Percentiles rank a stretch among this genome's conserved stretches.
Conservation (phyloP, 1,284 basidiomycete genomes). For the Amylostereum areolatum region DNA sequence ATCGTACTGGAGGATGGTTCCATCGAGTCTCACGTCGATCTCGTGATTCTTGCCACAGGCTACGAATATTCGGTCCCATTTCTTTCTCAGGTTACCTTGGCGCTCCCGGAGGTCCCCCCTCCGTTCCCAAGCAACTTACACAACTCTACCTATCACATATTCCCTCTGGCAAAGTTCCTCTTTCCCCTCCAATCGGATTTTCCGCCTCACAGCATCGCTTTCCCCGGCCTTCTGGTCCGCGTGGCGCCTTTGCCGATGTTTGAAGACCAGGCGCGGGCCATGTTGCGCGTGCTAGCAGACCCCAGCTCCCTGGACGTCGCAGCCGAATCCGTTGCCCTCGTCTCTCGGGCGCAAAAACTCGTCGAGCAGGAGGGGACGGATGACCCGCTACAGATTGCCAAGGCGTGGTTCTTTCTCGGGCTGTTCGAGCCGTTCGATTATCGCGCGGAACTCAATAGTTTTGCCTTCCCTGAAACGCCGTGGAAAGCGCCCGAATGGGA, state of each 20-base stretch:
- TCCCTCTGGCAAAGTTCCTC: constrained; percentile 51
- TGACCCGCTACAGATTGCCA: constrained; percentile 34
- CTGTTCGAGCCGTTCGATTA: constrained; percentile 61
- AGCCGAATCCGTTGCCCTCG: constrained; percentile 39
- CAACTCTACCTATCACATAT: constrained; percentile 60
- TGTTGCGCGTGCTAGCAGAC: constrained; percentile 45
- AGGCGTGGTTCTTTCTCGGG: constrained; percentile 48
- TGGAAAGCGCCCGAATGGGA: constrained; percentile 49
- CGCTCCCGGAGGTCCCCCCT: constrained; percentile 35
- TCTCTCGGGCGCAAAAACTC: constrained; percentile 42
- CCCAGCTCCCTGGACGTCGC: constrained; percentile 42
- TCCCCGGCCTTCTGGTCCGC: constrained; percentile 52
- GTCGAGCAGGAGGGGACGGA: constrained; percentile 11
- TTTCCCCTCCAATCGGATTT: constrained; percentile 44
- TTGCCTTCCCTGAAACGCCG: constrained; percentile 32
- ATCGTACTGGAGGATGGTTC: constrained; percentile 58
- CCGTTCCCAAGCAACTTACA: constrained; percentile 43
- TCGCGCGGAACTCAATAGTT: constrained; percentile 48
- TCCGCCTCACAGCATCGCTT: constrained; percentile 50
- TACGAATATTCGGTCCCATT: constrained; percentile 63
- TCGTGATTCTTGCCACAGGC: constrained; percentile 69
- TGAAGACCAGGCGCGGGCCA: constrained; percentile 62
- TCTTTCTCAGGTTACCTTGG: constrained; percentile 31
- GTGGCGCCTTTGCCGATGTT: constrained; percentile 61
- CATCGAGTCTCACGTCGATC: constrained; percentile 46